Percentiles rank a stretch among this genome's conserved stretches.
Conservation (phyloP, 805 yeast genomes). For the Metahyphopichia silvanorum region DNA sequence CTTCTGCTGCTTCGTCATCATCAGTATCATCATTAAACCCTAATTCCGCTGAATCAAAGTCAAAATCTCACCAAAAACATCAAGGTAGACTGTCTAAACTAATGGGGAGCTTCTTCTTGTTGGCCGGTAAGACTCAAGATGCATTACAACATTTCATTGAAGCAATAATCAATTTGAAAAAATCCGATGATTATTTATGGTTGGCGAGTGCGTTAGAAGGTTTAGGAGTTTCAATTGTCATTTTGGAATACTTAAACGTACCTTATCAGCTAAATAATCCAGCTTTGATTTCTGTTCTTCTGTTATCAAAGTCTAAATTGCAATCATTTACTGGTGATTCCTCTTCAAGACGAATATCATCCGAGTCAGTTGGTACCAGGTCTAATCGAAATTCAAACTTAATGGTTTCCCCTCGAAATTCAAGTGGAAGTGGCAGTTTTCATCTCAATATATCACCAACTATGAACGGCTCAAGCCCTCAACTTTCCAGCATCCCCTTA, state of each 20-base stretch:
- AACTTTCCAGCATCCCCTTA: constrained; percentile 22
- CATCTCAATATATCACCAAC: constrained; percentile 25
- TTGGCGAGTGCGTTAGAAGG: constrained; percentile 85
- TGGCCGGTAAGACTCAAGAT: constrained; percentile 74
- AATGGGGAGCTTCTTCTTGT: constrained; percentile 69
- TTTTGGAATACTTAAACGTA: constrained; percentile 55
- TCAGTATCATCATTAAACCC: constrained; percentile 3
- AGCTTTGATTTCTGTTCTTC: constrained; percentile 29
- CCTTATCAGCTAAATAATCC: constrained; percentile 48
- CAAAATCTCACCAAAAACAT: constrained; percentile 42
- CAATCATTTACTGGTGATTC: constrained; percentile 10
- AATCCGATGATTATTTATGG: constrained; percentile 79
- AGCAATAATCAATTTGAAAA: constrained; percentile 55
- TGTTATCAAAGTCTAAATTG: constrained; percentile 24
- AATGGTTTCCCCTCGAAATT: constrained; percentile 30
- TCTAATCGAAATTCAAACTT: constrained; percentile 4
- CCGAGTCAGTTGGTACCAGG: constrained; percentile 13
- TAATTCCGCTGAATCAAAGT: constrained; percentile 19
- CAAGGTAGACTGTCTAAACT: constrained; percentile 75
- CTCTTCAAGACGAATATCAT: constrained; percentile 49
- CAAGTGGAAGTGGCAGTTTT: constrained; percentile 24
- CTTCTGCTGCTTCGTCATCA: constrained; percentile 4
- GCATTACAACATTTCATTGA: constrained; percentile 77
- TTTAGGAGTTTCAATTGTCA: constrained; percentile 59
- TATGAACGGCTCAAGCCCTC: constrained; percentile 13